These are phyloP conservation scores for Brachypodium distachyon DNA, from an alignment of 202 grass and related monocot genomes.

Conservation along the genomic window DNA sequence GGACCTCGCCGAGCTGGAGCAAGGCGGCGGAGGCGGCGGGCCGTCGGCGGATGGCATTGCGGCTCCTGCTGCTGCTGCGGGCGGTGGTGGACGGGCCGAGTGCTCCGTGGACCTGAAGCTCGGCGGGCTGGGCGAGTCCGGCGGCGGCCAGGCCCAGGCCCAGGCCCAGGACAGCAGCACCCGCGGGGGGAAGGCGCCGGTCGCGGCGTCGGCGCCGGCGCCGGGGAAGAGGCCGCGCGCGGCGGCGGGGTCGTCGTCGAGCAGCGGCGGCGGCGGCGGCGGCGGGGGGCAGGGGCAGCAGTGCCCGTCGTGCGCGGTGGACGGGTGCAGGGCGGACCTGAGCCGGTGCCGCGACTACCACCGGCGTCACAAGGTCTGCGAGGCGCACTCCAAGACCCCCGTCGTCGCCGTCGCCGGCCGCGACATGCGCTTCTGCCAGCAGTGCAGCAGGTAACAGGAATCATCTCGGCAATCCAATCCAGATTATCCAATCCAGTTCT, in stretches of 20 bases:
- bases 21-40: neutral
- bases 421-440: conserved; percentile 94
- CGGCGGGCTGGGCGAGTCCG: conserved; percentile 49
- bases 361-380: conserved; percentile 93
- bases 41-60: neutral
- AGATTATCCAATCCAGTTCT: no score
- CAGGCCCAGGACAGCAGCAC: no score
- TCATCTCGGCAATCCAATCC: no score
- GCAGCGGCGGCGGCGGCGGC: neutral
- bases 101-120: conserved; percentile 69
- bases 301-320: conserved; percentile 64
- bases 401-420: conserved; percentile 66
- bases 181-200: no score
- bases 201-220: neutral
- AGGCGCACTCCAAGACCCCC: conserved; percentile 79
- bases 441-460: conserved; percentile 99
- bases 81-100: no score
- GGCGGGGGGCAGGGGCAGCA: neutral
- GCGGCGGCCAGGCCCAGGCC: no score
- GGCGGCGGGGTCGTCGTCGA: neutral
- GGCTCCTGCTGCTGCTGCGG: no score
- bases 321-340: conserved; percentile 77
- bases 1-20: conserved; percentile 33
- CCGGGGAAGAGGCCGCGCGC: neutral
- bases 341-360: conserved; percentile 92